Evolutionary conservation across 768 basidiomycete species (phyloP).

Genomic region (Mycena floridula): DNA sequence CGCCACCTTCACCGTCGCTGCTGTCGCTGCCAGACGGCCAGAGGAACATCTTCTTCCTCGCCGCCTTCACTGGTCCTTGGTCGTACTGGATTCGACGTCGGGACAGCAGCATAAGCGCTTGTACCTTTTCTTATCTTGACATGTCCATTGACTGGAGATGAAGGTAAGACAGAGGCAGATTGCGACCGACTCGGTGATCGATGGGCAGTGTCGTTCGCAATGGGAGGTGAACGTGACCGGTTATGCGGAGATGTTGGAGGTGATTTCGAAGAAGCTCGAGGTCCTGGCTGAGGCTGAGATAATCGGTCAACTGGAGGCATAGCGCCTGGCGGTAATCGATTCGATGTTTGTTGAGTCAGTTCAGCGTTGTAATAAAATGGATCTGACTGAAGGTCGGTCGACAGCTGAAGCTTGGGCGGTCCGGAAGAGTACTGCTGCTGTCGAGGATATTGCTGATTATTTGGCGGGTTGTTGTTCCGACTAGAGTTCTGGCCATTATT

Average conservation of each 20-base stretch:
- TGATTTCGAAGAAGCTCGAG: slow-evolving; percentile 26
- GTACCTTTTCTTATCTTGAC: slow-evolving; percentile 57
- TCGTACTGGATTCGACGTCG: slow-evolving; percentile 27
- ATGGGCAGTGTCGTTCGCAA: slow-evolving; percentile 28
- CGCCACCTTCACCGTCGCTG: slow-evolving; percentile 40
- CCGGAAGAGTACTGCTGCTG: slow-evolving; percentile 12
- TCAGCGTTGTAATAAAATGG: slow-evolving; percentile 33
- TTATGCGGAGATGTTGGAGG: slow-evolving; percentile 26
- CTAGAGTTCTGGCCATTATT: too few species aligned
- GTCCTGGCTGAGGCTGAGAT: slow-evolving; percentile 17
- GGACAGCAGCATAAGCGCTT: slow-evolving; percentile 55
- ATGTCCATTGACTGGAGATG: slow-evolving; percentile 29
- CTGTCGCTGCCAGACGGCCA: slow-evolving; percentile 77
- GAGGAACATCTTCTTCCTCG: slow-evolving; percentile 77
- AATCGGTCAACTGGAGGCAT: slow-evolving; percentile 47
- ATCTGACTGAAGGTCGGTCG: slow-evolving; percentile 19
- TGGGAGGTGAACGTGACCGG: slow-evolving; percentile 53
- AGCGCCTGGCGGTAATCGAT: slow-evolving; percentile 54
- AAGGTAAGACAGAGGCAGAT: slow-evolving; percentile 54
- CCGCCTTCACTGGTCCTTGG: slow-evolving; percentile 37
- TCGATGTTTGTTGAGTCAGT: slow-evolving; percentile 17
- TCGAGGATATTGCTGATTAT: too few species aligned
- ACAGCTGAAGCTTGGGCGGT: too few species aligned
- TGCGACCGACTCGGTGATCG: slow-evolving; percentile 59
- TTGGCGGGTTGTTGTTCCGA: too few species aligned